A percentile compares a stretch with the other conserved stretches of the same genome.
Conservation (phyloP, 306 rosid genomes). For the Oxytropis ochrocephala region DNA sequence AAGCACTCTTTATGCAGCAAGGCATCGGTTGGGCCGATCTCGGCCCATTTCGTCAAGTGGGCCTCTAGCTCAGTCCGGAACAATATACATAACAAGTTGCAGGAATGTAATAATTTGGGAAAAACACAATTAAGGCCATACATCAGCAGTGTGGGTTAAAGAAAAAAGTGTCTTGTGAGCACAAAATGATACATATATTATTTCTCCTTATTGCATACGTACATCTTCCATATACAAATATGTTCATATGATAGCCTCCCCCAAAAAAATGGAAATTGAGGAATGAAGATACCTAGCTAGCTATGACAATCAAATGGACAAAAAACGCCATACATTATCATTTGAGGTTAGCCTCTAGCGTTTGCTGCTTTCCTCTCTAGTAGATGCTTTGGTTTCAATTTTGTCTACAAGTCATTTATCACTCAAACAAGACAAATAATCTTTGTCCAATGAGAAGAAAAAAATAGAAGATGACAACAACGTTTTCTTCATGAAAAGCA, state of each 20-base stretch:
- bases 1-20: no score
- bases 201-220: not conserved
- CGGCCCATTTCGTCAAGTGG: no score
- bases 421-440: slow-evolving; percentile 14
- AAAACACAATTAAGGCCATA: no score
- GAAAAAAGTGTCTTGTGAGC: not conserved
- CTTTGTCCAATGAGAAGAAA: not conserved
- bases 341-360: not conserved
- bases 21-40: no score
- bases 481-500: not conserved
- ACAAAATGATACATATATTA: not conserved
- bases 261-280: not conserved
- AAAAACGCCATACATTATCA: not conserved
- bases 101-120: not conserved
- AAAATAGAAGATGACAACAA: not conserved
- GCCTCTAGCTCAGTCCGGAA: no score
- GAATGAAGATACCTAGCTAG: not conserved
- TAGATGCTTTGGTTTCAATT: not conserved
- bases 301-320: not conserved
- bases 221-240: not conserved
- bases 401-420: not conserved
- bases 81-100: no score
- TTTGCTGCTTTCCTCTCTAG: slow-evolving; percentile 9
- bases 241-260: not conserved
- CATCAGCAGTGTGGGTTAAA: not conserved